Evolutionary conservation across 352 stramenopile genomes (phyloP), one percentile per base, ranked within the genome.

Genomic region (Pythium vanterpoolii): DNA sequence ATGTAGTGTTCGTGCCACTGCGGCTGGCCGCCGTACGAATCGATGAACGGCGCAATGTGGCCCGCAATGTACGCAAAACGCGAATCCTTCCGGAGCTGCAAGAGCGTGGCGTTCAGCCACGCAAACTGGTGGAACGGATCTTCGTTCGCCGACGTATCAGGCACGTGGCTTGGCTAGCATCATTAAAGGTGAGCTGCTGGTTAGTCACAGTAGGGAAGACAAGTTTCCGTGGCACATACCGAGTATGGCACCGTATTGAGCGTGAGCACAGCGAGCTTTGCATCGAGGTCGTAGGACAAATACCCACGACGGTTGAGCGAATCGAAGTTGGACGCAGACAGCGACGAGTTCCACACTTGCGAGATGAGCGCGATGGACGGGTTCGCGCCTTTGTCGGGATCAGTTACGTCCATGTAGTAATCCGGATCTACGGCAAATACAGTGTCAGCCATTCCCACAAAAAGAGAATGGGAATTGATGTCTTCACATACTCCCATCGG

Each of bases 71-170:
- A 96, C 18, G 87, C 88, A 24, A 80, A 76, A 40, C 83, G 80
- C 16, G 73, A 65, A 7, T 55, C 50, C 19, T 63, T 42, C 5
- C 66, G 62, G 23, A 92, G 68, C 8, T 75, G 53, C 10, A 60
- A 46, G 19, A 98, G 64, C 28, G 86, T 89, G 18, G 68, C 60
- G 54, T 90, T 84, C 21, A 98, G 71, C 93, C 93, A 98, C 24
- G 54, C 57, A 56, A 98, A 97, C 64, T 98, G 93, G 9, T 66
- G 69, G 18, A 97, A 96, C 8, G 91, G 93, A 64, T 98, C 93
- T 21, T 81, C 19, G n/a, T 63, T 51, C 7, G 73, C 48, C 4
- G 71, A 82, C 24, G 87, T 90, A 36, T 93, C 66, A 2, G 93
- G 91, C 5, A 79, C 28, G 69, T 96, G 86, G 34, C 72, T 86